A percentile compares a stretch with the other conserved stretches of the same genome.
These are phyloP conservation scores for Gentiana dahurica DNA, from an alignment of 257 asterid genomes.

Conservation along the genomic window DNA sequence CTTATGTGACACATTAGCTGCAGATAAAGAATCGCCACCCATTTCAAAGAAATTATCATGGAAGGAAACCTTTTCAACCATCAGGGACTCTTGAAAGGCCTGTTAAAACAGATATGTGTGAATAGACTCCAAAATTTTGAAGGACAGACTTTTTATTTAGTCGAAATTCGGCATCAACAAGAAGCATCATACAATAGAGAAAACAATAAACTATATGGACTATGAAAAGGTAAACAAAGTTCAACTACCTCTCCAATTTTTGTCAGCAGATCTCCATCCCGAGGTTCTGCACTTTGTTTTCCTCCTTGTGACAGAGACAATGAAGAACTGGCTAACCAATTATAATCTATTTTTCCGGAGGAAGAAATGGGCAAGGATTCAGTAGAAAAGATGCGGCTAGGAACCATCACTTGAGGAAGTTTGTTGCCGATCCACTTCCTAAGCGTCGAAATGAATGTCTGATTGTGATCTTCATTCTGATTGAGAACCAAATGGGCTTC, in stretches of 20 bases:
- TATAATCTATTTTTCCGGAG: conserved; percentile 78
- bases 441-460: conserved; percentile 34
- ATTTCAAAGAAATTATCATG: conserved; percentile 70
- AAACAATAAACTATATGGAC: background rate
- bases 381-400: conserved; percentile 42
- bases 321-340: conserved; percentile 41
- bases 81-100: conserved; percentile 69
- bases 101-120: conserved; percentile 6
- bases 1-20: conserved; percentile 69
- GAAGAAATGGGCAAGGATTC: conserved; percentile 66
- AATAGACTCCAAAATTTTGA: too few species aligned
- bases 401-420: conserved; percentile 70
- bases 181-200: background rate
- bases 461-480: conserved; percentile 28
- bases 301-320: conserved; percentile 18
- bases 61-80: conserved; percentile 49
- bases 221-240: background rate
- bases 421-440: conserved; percentile 48
- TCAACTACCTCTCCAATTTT: conserved; percentile 49
- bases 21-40: conserved; percentile 86
- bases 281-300: conserved; percentile 26
- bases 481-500: conserved; percentile 64
- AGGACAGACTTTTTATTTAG: too few species aligned
- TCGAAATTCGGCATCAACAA: background rate
- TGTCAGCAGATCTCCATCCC: conserved; percentile 41